Conservation (phyloP, 805 yeast species). For the Nakazawaea ambrosiae region DNA sequence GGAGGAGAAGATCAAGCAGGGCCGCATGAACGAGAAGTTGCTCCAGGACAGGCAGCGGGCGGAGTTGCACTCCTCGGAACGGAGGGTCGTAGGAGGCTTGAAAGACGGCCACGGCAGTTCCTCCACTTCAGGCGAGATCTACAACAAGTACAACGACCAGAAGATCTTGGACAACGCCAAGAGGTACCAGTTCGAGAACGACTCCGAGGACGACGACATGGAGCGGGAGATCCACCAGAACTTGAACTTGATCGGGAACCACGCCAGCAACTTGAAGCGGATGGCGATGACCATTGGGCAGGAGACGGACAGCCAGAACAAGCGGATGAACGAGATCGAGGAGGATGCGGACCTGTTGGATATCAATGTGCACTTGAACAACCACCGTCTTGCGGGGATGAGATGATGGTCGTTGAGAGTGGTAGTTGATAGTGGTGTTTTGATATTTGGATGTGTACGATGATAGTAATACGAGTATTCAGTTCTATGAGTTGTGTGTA, state of each 20-base stretch:
- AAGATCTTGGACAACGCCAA: conserved; percentile 50
- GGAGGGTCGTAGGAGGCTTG: conserved; percentile 59
- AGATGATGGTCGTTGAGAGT: not conserved
- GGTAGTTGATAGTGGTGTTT: not conserved
- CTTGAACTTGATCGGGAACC: conserved; percentile 66
- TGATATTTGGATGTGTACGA: too few species aligned
- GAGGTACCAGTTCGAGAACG: conserved; percentile 78
- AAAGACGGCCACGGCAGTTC: conserved; percentile 31
- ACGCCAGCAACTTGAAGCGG: conserved; percentile 63
- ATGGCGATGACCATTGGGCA: conserved; percentile 67
- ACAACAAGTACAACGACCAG: conserved; percentile 43
- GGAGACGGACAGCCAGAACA: conserved; percentile 76
- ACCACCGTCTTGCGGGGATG: conserved; percentile 55
- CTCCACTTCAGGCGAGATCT: conserved; percentile 19
- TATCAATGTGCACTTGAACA: conserved; percentile 73
- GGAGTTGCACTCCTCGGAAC: conserved; percentile 57
- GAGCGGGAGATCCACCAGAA: conserved; percentile 83
- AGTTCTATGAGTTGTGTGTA: too few species aligned
- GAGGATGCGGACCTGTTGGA: conserved; percentile 82
- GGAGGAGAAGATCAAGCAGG: conserved; percentile 61
- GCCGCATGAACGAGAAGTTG: conserved; percentile 18
- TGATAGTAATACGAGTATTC: too few species aligned
- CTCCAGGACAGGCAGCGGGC: conserved; percentile 54
- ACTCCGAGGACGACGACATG: conserved; percentile 87
- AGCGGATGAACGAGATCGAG: conserved; percentile 65